Conservation (phyloP, 106 monocot species). For the Allium fistulosum region DNA sequence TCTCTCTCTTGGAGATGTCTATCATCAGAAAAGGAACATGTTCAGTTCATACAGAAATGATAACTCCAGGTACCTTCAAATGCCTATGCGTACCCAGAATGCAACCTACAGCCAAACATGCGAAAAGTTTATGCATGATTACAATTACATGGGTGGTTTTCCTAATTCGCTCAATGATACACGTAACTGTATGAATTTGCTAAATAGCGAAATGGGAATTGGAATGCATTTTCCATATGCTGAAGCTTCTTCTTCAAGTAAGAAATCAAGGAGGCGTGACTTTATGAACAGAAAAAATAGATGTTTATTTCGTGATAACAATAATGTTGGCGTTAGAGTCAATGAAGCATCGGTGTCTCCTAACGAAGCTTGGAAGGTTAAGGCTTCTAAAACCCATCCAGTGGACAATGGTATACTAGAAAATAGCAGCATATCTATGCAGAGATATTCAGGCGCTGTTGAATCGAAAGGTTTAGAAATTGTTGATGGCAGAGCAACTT, state of each 20-base stretch:
- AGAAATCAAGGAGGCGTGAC: conserved; percentile 25
- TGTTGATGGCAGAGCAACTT: conserved; percentile 59
- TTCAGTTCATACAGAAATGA: conserved; percentile 1
- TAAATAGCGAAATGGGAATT: conserved; percentile 9
- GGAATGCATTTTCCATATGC: not conserved
- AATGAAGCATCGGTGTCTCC: conserved; percentile 9
- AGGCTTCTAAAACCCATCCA: not conserved
- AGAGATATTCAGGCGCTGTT: conserved; percentile 10
- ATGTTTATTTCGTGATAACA: no score
- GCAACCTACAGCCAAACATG: conserved; percentile 14
- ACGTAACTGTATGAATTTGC: conserved; percentile 1
- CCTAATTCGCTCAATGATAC: conserved; percentile 82
- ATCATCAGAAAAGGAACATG: conserved; percentile 20
- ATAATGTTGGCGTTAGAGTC: not conserved
- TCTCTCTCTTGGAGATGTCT: conserved; percentile 60
- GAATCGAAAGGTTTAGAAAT: conserved; percentile 34
- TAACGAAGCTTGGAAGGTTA: not conserved
- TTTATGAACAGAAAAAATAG: conserved; percentile 39
- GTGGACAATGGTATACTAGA: conserved; percentile 6
- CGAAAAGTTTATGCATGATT: conserved; percentile 9
- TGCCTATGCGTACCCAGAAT: conserved; percentile 1
- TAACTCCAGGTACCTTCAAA: conserved; percentile 1
- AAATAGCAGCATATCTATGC: conserved; percentile 13
- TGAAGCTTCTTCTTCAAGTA: conserved; percentile 12
- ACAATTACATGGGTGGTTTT: conserved; percentile 18